phyloP scores from a whole-genome alignment of 768 basidiomycete species.

The Hypsizygus marmoreus region DNA sequence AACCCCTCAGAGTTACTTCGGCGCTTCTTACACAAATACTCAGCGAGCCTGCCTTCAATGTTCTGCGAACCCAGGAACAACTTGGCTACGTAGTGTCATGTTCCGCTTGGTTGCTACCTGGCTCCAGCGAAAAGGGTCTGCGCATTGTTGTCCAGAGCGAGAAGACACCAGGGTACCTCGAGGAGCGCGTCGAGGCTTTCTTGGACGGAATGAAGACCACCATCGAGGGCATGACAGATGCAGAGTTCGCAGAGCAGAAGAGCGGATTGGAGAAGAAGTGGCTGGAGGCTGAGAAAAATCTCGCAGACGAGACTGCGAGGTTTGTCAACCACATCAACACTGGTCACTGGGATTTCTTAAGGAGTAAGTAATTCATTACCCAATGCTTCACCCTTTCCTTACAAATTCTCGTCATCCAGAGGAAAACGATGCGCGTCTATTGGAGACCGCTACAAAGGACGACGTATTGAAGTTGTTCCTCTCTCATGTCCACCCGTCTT shows the following conservation, averaged over 20 bases:
- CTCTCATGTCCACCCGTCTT: conserved; percentile 67
- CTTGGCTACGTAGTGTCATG: conserved; percentile 89
- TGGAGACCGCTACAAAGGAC: conserved; percentile 68
- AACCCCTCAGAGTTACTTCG: conserved; percentile 63
- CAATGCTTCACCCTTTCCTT: too few species aligned
- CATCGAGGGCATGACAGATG: conserved; percentile 68
- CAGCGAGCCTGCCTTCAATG: conserved; percentile 89
- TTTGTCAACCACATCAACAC: conserved; percentile 74
- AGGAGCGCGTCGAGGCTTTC: conserved; percentile 88
- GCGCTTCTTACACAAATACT: conserved; percentile 82
- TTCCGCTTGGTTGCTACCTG: conserved; percentile 54
- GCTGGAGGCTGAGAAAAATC: conserved; percentile 86
- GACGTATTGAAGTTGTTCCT: conserved; percentile 77
- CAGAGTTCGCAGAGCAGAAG: conserved; percentile 80
- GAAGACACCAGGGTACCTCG: conserved; percentile 75
- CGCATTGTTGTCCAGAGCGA: conserved; percentile 91
- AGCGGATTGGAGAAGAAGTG: conserved; percentile 75
- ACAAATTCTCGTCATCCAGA: conserved; percentile 46
- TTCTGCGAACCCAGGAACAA: conserved; percentile 92
- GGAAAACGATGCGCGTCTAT: conserved; percentile 65
- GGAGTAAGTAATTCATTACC: conserved; percentile 55
- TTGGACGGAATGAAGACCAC: conserved; percentile 69
- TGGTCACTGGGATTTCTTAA: conserved; percentile 85
- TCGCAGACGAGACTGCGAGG: conserved; percentile 73
- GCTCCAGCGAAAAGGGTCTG: conserved; percentile 73